Conservation (phyloP, 306 rosid species). For the Acacia confusa region DNA sequence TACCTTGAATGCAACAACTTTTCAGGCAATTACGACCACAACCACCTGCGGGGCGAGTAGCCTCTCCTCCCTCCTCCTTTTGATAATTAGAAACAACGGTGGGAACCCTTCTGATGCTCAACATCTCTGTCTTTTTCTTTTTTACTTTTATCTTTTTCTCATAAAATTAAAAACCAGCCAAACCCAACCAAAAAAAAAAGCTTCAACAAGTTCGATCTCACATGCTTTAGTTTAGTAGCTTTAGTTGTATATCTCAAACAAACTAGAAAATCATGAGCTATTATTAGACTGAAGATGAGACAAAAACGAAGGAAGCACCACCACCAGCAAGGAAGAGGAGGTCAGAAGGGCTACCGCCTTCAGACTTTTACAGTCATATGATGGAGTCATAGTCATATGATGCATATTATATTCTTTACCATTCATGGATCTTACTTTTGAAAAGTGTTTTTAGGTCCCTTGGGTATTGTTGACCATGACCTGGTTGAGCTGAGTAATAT, state of each 20-base stretch:
- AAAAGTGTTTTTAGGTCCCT: slow-evolving; percentile 48
- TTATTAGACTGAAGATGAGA: neutral
- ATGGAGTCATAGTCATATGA: neutral
- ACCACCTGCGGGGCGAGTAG: slow-evolving; percentile 53
- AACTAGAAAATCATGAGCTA: slow-evolving; percentile 7
- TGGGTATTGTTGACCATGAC: slow-evolving; percentile 91
- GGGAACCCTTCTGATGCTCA: slow-evolving; percentile 91
- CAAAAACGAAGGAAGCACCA: slow-evolving; percentile 36
- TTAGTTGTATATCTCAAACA: neutral
- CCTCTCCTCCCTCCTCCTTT: slow-evolving; percentile 64
- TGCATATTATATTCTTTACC: neutral
- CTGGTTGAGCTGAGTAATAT: slow-evolving; percentile 91
- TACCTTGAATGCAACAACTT: slow-evolving; percentile 83
- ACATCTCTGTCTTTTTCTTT: no score
- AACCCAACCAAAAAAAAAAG: slow-evolving; percentile 6
- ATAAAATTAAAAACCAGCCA: slow-evolving; percentile 23
- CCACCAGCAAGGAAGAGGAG: slow-evolving; percentile 99
- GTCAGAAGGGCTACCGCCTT: slow-evolving; percentile 99
- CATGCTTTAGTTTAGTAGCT: neutral
- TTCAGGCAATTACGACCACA: slow-evolving; percentile 86
- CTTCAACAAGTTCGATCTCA: slow-evolving; percentile 27
- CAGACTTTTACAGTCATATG: no score
- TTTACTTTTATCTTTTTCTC: neutral
- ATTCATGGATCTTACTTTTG: slow-evolving; percentile 30
- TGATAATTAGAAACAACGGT: slow-evolving; percentile 88